phyloP scores from a whole-genome alignment of 73 alveolate genomes.

The Uronychia binucleata region DNA sequence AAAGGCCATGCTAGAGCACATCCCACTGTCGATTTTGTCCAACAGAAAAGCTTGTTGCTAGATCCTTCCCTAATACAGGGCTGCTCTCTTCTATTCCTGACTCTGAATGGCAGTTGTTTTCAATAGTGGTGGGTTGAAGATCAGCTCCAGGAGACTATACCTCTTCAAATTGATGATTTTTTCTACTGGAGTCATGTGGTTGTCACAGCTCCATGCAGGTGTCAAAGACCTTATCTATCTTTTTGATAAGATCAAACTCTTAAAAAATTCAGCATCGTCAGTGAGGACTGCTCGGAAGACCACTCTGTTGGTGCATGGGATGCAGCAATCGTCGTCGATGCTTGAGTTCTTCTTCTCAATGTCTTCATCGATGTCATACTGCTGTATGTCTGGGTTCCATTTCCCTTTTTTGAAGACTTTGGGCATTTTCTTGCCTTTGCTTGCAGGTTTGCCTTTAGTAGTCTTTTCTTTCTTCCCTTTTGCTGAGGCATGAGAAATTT shows the following conservation, averaged over 20 bases:
- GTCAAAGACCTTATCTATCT: conserved; percentile 70
- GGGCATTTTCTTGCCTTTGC: conserved; percentile 67
- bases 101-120: too few species aligned
- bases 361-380: conserved; percentile 3
- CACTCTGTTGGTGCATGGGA: conserved; percentile 58
- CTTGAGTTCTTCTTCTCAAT: conserved; percentile 40
- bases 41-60: too few species aligned
- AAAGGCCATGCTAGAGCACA: conserved; percentile 79
- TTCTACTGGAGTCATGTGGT: conserved; percentile 76
- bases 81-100: too few species aligned
- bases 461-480: neutral
- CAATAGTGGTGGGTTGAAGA: conserved; percentile 58
- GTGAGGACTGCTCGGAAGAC: conserved; percentile 80
- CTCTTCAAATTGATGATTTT: conserved; percentile 70
- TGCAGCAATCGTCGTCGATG: neutral
- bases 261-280: conserved; percentile 60
- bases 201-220: conserved; percentile 80
- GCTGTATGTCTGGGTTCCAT: conserved; percentile 67
- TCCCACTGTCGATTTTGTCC: conserved; percentile 90
- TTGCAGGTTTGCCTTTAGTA: neutral
- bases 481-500: neutral
- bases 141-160: conserved; percentile 69
- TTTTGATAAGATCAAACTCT: conserved; percentile 63
- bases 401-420: conserved; percentile 70
- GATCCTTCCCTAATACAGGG: too few species aligned